Evolutionary conservation across 768 basidiomycete genomes (phyloP).

Genomic region (Sporobolomyces phaffii): DNA sequence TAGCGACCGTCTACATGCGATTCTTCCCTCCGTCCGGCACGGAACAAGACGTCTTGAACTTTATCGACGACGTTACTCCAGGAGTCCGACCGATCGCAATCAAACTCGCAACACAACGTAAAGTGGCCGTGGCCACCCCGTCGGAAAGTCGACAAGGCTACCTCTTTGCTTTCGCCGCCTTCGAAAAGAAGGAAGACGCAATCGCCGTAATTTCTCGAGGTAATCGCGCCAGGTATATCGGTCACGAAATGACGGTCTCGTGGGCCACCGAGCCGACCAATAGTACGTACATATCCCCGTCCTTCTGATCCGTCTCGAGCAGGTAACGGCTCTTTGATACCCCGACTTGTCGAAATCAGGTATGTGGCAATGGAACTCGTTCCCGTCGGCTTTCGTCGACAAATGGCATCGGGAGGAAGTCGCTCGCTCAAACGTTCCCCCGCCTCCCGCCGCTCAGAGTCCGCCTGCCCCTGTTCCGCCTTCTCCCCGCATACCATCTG

Average conservation of each 20-base stretch:
- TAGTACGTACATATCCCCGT: too few relatives aligned
- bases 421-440: neutral
- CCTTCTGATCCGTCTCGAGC: too few relatives aligned
- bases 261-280: neutral
- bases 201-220: neutral
- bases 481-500: too few relatives aligned
- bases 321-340: too few relatives aligned
- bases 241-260: neutral
- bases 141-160: neutral
- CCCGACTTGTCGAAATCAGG: too few relatives aligned
- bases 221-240: neutral
- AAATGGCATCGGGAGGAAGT: neutral
- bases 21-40: neutral
- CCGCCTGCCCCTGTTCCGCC: too few relatives aligned
- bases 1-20: neutral
- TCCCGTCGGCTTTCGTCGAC: slow-evolving; percentile 7
- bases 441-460: neutral
- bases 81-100: neutral
- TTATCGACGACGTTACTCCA: neutral
- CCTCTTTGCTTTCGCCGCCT: neutral
- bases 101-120: neutral
- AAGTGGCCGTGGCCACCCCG: neutral
- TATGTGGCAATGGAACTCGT: neutral
- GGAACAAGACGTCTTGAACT: neutral
- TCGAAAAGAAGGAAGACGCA: neutral